These are phyloP conservation scores for Flaveria sonorensis DNA, from an alignment of 129 eudicot genomes.

Conservation along the genomic window DNA sequence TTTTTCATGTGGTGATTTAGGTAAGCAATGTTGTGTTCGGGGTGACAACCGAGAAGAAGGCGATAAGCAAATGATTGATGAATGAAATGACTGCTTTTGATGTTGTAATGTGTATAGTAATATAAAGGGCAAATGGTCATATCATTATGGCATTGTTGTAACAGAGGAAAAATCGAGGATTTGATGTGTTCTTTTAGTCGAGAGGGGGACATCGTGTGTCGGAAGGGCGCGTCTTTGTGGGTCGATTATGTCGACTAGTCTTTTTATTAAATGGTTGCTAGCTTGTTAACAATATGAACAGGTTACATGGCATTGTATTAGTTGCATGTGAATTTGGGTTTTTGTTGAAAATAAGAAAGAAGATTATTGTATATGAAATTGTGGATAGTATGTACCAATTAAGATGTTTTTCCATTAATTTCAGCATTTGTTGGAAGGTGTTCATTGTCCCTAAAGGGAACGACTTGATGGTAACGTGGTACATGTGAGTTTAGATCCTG, in stretches of 20 bases:
- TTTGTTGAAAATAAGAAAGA: background rate
- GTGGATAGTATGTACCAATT: too few species aligned
- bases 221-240: slow-evolving; percentile 20
- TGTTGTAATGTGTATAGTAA: slow-evolving; percentile 35
- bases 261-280: slow-evolving; percentile 15
- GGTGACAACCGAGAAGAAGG: slow-evolving; percentile 56
- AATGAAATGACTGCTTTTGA: slow-evolving; percentile 17
- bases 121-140: slow-evolving; percentile 28
- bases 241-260: background rate
- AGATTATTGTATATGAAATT: background rate
- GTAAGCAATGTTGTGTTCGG: slow-evolving; percentile 82
- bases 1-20: slow-evolving; percentile 26
- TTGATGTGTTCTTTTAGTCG: slow-evolving; percentile 24
- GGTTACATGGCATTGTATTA: slow-evolving; percentile 9
- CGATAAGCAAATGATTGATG: slow-evolving; percentile 13
- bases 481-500: too few species aligned
- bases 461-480: too few species aligned
- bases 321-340: slow-evolving; percentile 1
- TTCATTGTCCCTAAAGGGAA: too few species aligned
- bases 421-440: too few species aligned
- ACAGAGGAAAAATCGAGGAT: slow-evolving; percentile 17
- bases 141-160: slow-evolving; percentile 24
- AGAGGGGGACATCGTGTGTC: slow-evolving; percentile 18
- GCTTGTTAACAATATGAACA: slow-evolving; percentile 1
- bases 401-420: too few species aligned